Evolutionary conservation across 768 basidiomycete species (phyloP), one percentile per base, ranked within the genome.

Genomic region (Collybia nuda): DNA sequence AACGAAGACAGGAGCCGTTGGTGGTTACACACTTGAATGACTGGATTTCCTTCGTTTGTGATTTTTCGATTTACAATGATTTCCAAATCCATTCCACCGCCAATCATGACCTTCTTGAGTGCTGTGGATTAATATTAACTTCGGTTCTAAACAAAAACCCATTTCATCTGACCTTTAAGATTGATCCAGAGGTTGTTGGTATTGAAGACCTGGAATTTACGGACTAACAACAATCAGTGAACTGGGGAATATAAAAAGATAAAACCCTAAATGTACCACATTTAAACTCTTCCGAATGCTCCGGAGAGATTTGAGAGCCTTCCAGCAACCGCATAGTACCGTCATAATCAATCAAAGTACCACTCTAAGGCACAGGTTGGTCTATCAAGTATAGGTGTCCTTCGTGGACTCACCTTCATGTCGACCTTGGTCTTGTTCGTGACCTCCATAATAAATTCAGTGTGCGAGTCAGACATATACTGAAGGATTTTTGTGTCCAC

Each of bases 341-440:
- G 37, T 93, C 85, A 62, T 91, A 90, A 67, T 89, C 67, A 40
- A 36, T 40, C 36, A 22, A 41, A 53, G 29, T 15, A n/a, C 36
- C 28, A 39, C 24, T 41, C 3, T 19, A 26, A 21, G 24, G 42
- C 5, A 32, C 17, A 32, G 32, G 32, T 11, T 32, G 32, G 32
- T 9, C 12, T 32, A 11, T 9, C 12, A 11, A 32, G 12, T 32
- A 14, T 11, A 32, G n/a, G n/a, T 32, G 12, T 32, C 32, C 9
- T 11, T 14, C 12, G 3, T 32, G 2, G 11, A 50, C 50, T 3
- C 41, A 59, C 61, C 51, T 81, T 78, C 42, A 76, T 66, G 53
- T 84, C 90, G 23, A 83, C 86, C 76, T 93, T 91, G 57, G 88
- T 92, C 79, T 91, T 93, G 75, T 91, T 85, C 12, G 91, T 93